Percentiles rank a stretch among this genome's conserved stretches.
Evolutionary conservation across 163 green algal genomes (phyloP).

Genomic region (Chlamydomonas reinhardtii): DNA sequence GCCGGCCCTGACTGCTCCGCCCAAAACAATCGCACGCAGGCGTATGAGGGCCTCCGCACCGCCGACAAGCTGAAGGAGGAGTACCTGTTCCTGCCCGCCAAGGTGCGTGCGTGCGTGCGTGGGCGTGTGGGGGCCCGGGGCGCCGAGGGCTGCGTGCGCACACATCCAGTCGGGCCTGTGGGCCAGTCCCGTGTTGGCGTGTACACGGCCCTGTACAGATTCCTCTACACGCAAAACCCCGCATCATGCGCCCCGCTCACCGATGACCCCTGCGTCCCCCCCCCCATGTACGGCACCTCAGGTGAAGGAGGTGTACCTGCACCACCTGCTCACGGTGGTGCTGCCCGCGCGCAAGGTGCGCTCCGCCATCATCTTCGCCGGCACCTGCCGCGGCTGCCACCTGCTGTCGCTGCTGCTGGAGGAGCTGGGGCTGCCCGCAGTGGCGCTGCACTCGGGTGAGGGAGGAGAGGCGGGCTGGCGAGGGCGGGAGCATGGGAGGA

Average conservation of each 20-base stretch:
- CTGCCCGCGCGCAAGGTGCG: constrained; percentile 48
- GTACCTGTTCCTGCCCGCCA: constrained; percentile 92
- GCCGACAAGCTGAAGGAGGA: constrained; percentile 82
- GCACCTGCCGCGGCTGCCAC: constrained; percentile 83
- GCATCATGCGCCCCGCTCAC: no score
- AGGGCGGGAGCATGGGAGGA: no score
- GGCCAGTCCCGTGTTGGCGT: no score
- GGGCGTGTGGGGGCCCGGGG: no score
- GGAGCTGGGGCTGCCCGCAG: constrained; percentile 79
- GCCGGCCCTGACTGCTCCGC: no score
- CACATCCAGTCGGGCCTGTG: no score
- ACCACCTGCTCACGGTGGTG: constrained; percentile 75
- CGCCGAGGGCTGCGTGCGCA: no score
- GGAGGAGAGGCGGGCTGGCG: no score
- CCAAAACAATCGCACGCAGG: constrained; percentile 48
- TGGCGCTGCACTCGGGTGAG: constrained; percentile 66
- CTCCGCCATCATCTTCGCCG: constrained; percentile 90
- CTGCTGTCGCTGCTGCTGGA: constrained; percentile 79
- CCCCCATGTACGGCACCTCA: neutral
- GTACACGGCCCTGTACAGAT: no score
- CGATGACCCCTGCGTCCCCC: neutral
- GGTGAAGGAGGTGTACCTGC: constrained; percentile 96
- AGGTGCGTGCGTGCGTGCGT: constrained; percentile 46
- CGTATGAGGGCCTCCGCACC: constrained; percentile 88
- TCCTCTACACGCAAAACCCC: no score